Percentiles rank a stretch among this genome's conserved stretches.
Conservation (phyloP, 2,329 filamentous ascomycete species). For the Huntiella bhutanensis region DNA sequence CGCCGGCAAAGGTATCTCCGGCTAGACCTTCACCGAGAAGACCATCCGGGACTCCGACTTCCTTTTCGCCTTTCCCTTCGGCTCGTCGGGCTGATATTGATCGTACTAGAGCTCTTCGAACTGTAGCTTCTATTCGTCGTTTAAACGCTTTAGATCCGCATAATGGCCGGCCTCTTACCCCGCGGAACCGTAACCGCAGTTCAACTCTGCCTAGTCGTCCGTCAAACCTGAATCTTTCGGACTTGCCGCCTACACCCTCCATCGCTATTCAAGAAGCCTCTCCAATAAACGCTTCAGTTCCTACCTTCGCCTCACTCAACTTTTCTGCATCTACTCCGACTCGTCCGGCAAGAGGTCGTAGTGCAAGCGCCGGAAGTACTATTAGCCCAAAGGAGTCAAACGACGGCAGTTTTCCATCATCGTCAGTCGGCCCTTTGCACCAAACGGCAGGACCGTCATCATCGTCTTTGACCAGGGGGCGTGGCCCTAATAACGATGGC, state of each 20-base stretch:
- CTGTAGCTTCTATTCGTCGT: conserved; percentile 1
- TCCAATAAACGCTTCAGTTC: neutral
- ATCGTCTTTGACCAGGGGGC: no score
- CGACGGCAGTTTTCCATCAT: no score
- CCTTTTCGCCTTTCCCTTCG: conserved; percentile 1
- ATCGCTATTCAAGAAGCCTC: conserved; percentile 2
- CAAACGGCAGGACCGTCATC: no score
- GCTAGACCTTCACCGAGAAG: neutral
- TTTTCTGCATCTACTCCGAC: no score
- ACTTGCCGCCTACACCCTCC: neutral
- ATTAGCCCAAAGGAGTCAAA: no score
- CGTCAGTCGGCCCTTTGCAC: no score
- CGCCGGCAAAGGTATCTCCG: neutral
- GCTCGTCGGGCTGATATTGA: neutral
- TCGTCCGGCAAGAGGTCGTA: no score
- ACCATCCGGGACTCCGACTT: neutral
- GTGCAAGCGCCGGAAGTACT: no score
- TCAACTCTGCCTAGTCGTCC: conserved; percentile 1
- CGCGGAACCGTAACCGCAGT: conserved; percentile 2
- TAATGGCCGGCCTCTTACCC: neutral
- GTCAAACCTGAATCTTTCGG: neutral
- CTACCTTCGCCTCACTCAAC: no score
- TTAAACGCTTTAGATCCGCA: neutral
- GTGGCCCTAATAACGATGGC: no score
- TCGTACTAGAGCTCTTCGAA: neutral